Percentiles rank a stretch among this genome's conserved stretches.
phyloP scores from a whole-genome alignment of 2,329 filamentous ascomycete species.

The Aspergillus nomiae region DNA sequence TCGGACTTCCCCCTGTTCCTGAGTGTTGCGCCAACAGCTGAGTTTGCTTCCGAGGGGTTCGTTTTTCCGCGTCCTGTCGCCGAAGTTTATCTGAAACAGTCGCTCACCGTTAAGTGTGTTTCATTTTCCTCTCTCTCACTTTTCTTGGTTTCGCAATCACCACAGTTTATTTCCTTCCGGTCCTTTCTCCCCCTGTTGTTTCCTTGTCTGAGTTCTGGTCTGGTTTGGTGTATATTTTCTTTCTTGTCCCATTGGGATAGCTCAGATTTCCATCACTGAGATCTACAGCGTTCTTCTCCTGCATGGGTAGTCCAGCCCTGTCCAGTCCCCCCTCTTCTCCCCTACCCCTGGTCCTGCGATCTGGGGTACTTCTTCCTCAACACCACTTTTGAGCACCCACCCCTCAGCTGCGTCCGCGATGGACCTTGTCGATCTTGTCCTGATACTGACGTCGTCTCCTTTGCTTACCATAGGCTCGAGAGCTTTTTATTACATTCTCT shows the following conservation, averaged over 20 bases:
- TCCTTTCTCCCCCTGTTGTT: not conserved
- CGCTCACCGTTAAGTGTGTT: constrained; percentile 6
- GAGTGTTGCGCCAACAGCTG: constrained; percentile 1
- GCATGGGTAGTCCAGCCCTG: constrained; percentile 1
- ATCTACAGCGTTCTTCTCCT: not conserved
- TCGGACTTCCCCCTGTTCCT: constrained; percentile 6
- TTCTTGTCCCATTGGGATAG: constrained; percentile 1
- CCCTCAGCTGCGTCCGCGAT: not conserved
- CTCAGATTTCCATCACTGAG: not conserved
- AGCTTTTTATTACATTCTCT: constrained; percentile 1
- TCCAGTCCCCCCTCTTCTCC: not conserved
- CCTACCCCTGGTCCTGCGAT: not conserved
- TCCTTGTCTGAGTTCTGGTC: not conserved
- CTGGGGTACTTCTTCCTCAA: constrained; percentile 1
- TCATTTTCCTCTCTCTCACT: constrained; percentile 1
- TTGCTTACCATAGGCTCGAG: constrained; percentile 3
- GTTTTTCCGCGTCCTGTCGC: constrained; percentile 1
- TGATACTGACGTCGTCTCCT: not conserved
- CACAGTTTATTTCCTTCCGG: not conserved
- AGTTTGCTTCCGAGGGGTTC: constrained; percentile 5
- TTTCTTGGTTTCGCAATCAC: constrained; percentile 1
- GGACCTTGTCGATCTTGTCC: constrained; percentile 2
- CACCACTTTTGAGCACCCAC: not conserved
- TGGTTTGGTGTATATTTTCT: not conserved
- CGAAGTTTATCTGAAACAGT: constrained; percentile 13